Percentiles rank a stretch among this genome's conserved stretches.
Conservation (phyloP, 148 eudicot species). For the Vaccinium macrocarpon region DNA sequence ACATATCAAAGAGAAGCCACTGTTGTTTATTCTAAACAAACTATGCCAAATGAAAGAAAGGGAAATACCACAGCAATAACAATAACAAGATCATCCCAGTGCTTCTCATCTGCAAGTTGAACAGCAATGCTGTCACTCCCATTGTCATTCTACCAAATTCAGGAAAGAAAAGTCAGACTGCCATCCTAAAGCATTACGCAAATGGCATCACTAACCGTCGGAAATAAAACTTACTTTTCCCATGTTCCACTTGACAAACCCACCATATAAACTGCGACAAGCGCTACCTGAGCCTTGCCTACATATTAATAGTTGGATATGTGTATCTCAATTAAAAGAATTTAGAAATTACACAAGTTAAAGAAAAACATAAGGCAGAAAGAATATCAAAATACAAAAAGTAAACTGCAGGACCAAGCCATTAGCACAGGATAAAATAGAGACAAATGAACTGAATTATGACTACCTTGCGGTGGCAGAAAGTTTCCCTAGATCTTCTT, state of each 20-base stretch:
- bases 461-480: constrained; percentile 90
- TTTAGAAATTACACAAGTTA: not conserved
- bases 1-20: not conserved
- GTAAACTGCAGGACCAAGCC: not conserved
- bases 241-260: constrained; percentile 96
- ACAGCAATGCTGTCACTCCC: constrained; percentile 93
- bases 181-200: not conserved
- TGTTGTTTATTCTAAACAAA: not conserved
- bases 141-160: constrained; percentile 52
- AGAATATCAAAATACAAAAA: not conserved
- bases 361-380: not conserved
- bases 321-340: not conserved
- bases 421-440: constrained; percentile 2
- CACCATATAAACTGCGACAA: constrained; percentile 92
- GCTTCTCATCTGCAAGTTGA: constrained; percentile 90
- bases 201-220: constrained; percentile 4
- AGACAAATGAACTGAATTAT: not conserved
- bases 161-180: constrained; percentile 14
- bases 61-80: constrained; percentile 82
- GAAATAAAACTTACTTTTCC: constrained; percentile 62
- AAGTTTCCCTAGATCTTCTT: constrained; percentile 67
- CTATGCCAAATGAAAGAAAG: constrained; percentile 13
- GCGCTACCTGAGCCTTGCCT: constrained; percentile 99
- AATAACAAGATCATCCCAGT: constrained; percentile 96
- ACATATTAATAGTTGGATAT: constrained; percentile 15